Percentiles rank a stretch among this genome's conserved stretches.
phyloP scores from a whole-genome alignment of 805 yeast species.

The Pichia phayaonensis region DNA sequence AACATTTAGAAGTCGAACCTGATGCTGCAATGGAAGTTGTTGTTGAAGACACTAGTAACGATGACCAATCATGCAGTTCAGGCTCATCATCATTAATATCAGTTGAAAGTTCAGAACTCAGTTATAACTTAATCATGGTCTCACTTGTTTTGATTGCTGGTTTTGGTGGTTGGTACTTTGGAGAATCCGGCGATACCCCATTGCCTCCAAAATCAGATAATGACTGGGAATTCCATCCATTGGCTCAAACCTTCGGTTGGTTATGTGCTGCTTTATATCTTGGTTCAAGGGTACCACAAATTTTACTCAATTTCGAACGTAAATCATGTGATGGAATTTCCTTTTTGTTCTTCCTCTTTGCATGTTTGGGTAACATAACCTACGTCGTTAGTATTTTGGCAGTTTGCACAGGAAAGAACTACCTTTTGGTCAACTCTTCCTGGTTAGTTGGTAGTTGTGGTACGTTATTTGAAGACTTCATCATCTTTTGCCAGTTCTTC shows the following conservation, averaged over 20 bases:
- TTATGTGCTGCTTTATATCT: conserved; percentile 65
- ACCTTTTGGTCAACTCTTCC: conserved; percentile 72
- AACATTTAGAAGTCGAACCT: conserved; percentile 6
- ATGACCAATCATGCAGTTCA: conserved; percentile 16
- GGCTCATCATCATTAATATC: not conserved
- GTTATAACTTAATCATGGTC: conserved; percentile 45
- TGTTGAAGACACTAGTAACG: conserved; percentile 23
- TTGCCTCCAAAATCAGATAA: conserved; percentile 26
- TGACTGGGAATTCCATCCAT: conserved; percentile 55
- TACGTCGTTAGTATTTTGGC: conserved; percentile 81
- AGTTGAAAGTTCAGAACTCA: conserved; percentile 21
- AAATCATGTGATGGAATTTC: conserved; percentile 95
- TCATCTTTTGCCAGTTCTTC: conserved; percentile 82
- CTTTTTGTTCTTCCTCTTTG: conserved; percentile 87
- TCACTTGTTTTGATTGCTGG: conserved; percentile 68
- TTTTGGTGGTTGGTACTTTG: conserved; percentile 76
- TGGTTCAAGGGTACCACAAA: conserved; percentile 91
- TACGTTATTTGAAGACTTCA: conserved; percentile 73
- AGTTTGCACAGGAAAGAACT: conserved; percentile 61
- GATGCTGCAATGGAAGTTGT: conserved; percentile 19
- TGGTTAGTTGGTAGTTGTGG: conserved; percentile 94
- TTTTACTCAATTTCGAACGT: conserved; percentile 72
- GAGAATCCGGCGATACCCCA: conserved; percentile 18
- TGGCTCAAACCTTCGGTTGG: conserved; percentile 88
- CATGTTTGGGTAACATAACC: conserved; percentile 88